Evolutionary conservation across 179 eudicot genomes (phyloP).

Genomic region (Corrigiola litoralis): DNA sequence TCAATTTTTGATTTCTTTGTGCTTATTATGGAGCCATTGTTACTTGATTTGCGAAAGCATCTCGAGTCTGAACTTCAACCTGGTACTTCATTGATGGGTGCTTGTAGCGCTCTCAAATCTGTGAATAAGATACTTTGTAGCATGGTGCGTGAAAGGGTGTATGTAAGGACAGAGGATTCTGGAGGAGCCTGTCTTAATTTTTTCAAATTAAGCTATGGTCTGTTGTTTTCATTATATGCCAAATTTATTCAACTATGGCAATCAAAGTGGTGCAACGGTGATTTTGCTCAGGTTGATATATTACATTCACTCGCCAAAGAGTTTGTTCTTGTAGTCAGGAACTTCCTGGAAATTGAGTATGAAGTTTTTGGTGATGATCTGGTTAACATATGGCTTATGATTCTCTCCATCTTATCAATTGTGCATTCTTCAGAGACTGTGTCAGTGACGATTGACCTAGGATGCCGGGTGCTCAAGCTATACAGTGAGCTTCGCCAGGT

Average conservation of each 20-base stretch:
- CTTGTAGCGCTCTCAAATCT: conserved; percentile 40
- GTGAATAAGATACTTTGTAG: conserved; percentile 52
- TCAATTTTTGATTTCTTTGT: conserved; percentile 70
- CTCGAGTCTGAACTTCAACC: conserved; percentile 38
- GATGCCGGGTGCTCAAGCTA: conserved; percentile 67
- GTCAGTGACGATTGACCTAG: conserved; percentile 52
- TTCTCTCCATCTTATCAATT: conserved; percentile 48
- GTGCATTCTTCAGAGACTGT: conserved; percentile 32
- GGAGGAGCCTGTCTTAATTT: conserved; percentile 77
- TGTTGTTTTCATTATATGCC: conserved; percentile 44
- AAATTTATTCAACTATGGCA: conserved; percentile 33
- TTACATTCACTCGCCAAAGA: conserved; percentile 46
- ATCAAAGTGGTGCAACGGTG: conserved; percentile 23
- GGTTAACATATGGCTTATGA: conserved; percentile 66
- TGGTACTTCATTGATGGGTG: conserved; percentile 31
- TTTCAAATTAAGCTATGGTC: conserved; percentile 50
- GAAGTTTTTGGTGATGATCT: conserved; percentile 78
- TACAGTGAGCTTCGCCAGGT: conserved; percentile 98
- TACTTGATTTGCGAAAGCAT: conserved; percentile 39
- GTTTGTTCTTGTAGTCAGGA: conserved; percentile 40
- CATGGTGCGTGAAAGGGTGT: conserved; percentile 50
- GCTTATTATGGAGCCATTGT: conserved; percentile 62
- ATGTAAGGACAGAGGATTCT: conserved; percentile 65
- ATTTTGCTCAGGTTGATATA: conserved; percentile 20
- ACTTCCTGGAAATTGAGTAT: conserved; percentile 74